Conservation (phyloP, 2,329 filamentous ascomycete genomes). For the Cladobotryum mycophilum region DNA sequence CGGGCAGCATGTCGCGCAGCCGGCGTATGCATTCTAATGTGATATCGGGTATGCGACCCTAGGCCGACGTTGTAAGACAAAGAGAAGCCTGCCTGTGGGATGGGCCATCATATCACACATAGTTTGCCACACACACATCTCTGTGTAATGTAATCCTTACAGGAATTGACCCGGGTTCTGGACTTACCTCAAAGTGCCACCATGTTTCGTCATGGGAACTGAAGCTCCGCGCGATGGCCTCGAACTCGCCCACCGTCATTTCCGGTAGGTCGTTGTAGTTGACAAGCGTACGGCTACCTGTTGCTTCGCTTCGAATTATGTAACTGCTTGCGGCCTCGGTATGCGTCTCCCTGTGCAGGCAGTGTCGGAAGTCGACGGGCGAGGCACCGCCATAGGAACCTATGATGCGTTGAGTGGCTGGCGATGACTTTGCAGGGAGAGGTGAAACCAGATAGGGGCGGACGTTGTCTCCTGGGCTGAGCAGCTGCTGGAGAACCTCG, state of each 20-base stretch:
- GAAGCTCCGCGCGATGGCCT: conserved; percentile 34
- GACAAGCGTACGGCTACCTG: conserved; percentile 61
- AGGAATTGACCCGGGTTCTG: not conserved
- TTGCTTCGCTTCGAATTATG: conserved; percentile 55
- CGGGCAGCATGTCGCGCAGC: conserved; percentile 41
- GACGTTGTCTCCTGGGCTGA: conserved; percentile 25
- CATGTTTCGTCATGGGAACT: conserved; percentile 37
- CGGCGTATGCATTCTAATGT: conserved; percentile 53
- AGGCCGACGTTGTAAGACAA: conserved; percentile 10
- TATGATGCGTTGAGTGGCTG: conserved; percentile 45
- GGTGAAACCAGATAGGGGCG: conserved; percentile 41
- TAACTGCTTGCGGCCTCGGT: conserved; percentile 60
- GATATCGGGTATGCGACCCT: conserved; percentile 60
- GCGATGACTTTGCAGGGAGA: conserved; percentile 48
- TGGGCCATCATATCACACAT: not conserved
- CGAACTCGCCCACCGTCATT: conserved; percentile 60
- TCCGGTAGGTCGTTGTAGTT: conserved; percentile 63
- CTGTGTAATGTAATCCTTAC: not conserved
- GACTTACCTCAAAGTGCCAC: conserved; percentile 66
- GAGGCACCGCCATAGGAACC: conserved; percentile 43
- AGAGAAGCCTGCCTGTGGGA: not conserved
- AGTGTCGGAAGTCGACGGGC: conserved; percentile 45
- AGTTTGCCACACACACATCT: not conserved
- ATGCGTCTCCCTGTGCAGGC: conserved; percentile 52
- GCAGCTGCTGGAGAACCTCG: conserved; percentile 62